Conservation (phyloP, 257 asterid genomes). For the Penstemon barbatus region DNA sequence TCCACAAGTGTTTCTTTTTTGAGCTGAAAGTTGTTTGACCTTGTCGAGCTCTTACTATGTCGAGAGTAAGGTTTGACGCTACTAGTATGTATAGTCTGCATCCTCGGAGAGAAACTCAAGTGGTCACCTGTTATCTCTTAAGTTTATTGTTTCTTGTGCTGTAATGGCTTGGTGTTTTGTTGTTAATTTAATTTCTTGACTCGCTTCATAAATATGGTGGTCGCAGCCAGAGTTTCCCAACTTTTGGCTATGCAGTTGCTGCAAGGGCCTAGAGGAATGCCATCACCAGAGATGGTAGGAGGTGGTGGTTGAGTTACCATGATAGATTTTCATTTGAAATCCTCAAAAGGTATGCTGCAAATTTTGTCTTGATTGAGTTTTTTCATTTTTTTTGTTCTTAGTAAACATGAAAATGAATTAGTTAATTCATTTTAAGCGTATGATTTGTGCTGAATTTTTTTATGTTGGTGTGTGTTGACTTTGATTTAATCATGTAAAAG, state of each 20-base stretch:
- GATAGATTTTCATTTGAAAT: slow-evolving; percentile 7
- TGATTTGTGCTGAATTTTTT: not conserved
- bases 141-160: slow-evolving; percentile 13
- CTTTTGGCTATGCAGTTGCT: slow-evolving; percentile 17
- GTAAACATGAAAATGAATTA: no score
- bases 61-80: slow-evolving; percentile 27
- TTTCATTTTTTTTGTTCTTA: not conserved
- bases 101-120: slow-evolving; percentile 8
- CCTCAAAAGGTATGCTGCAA: slow-evolving; percentile 29
- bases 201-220: slow-evolving; percentile 24
- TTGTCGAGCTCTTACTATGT: slow-evolving; percentile 17
- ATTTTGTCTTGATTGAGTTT: not conserved
- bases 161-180: not conserved
- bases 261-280: slow-evolving; percentile 18
- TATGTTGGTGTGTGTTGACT: not conserved
- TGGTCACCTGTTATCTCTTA: slow-evolving; percentile 9
- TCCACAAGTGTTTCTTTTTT: not conserved
- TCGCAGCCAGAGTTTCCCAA: slow-evolving; percentile 1
- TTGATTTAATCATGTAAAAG: not conserved
- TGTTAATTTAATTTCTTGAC: slow-evolving; percentile 15
- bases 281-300: slow-evolving; percentile 3
- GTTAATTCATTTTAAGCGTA: not conserved
- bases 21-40: not conserved
- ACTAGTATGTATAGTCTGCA: slow-evolving; percentile 22
- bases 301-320: slow-evolving; percentile 13